Evolutionary conservation across 2,329 filamentous ascomycete genomes (phyloP), one percentile per base, ranked within the genome.

Genomic region (Colletotrichum chlorophyti): DNA sequence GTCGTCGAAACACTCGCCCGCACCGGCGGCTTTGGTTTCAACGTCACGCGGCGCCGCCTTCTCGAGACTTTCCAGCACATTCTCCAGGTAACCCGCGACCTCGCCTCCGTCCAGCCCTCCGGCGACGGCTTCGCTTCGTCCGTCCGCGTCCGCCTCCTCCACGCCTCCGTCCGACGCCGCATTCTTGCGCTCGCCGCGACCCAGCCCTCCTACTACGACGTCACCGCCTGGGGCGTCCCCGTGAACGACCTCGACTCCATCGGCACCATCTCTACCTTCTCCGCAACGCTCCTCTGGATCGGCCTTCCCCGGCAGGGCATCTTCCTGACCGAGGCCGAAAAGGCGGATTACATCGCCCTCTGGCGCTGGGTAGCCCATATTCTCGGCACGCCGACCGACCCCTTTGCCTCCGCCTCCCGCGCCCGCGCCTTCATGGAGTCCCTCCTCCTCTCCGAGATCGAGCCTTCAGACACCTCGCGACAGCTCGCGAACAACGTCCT

Each of bases 241-340:
- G 86, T 93, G 68, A 93, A 90, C 65, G 88, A 93, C 65, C 80
- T 94, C 2, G 90, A 94, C 70, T 85, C 82, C 55, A 85, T 93
- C 29, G 88, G 79, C 10, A 93, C 91, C 2, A 87, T 93, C 60
- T 79, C 79, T 31, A 86, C 85, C 1, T 94, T 94, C 72, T 90
- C 86, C 0, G 79, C 85, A 1, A 83, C 83, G 0, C 71, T 92
- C 2, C 80, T 93, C 59, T 93, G 84, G 80, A 69, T 91, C 23
- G 83, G 83, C 21, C 79, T 93, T 5, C 90, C 90, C 0, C 80
- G 89, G 0, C 90, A 93, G 73, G 91, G 90, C 3, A 86, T 94
- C 52, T 87, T 76, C 63, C 74, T 91, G 23, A 79, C 81, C 0
- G 57, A 78, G 24, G 82, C 83, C 55, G 90, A 94, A 68, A 85